phyloP scores from a whole-genome alignment of 2,329 filamentous ascomycete genomes.

The Metarhizium brunneum region DNA sequence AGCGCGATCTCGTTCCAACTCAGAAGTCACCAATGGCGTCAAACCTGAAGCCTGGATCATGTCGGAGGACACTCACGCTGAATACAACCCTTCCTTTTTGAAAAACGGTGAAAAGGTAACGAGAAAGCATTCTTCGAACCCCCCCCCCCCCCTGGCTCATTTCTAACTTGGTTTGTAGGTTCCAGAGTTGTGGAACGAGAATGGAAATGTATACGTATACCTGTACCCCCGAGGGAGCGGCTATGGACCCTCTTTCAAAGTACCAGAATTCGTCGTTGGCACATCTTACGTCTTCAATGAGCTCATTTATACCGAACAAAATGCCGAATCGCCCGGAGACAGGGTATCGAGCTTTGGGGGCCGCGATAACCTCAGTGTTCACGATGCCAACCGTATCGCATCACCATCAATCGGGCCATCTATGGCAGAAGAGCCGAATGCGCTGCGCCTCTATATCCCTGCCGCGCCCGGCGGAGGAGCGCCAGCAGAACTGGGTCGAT shows the following conservation, averaged over 20 bases:
- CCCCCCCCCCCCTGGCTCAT: not conserved
- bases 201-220: conserved; percentile 47
- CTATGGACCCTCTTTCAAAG: conserved; percentile 50
- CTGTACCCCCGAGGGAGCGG: conserved; percentile 42
- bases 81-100: conserved; percentile 47
- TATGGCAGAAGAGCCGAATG: conserved; percentile 27
- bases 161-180: conserved; percentile 30
- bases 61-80: conserved; percentile 37
- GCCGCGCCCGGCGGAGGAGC: conserved; percentile 25
- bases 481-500: conserved; percentile 37
- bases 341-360: conserved; percentile 33
- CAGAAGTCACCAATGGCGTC: conserved; percentile 21
- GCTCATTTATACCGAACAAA: conserved; percentile 37
- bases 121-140: not conserved
- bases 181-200: conserved; percentile 57
- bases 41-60: conserved; percentile 44
- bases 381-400: conserved; percentile 36
- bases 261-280: conserved; percentile 43
- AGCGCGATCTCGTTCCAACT: conserved; percentile 40
- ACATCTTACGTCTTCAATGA: conserved; percentile 46
- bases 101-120: conserved; percentile 45
- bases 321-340: conserved; percentile 6
- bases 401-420: conserved; percentile 30
- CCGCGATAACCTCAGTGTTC: conserved; percentile 35
- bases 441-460: conserved; percentile 44